These are phyloP conservation scores for Guillardia theta DNA, from an alignment of 78 protist species.

Conservation along the genomic window DNA sequence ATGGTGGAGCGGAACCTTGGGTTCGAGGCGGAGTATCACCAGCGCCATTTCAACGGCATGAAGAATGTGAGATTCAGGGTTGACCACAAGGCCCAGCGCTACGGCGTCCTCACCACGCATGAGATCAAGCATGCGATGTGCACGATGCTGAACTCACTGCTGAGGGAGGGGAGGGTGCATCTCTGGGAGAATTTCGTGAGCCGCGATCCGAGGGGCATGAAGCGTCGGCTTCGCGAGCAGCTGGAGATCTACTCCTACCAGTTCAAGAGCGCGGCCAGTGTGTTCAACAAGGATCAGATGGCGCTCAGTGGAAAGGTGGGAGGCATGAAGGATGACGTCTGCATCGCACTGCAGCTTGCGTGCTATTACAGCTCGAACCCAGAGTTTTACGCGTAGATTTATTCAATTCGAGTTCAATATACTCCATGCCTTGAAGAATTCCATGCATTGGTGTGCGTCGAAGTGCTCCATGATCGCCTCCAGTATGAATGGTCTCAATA, in stretches of 20 bases:
- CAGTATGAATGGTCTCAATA: too few relatives aligned
- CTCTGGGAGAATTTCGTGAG: neutral
- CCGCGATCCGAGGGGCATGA: neutral
- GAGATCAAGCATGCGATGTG: neutral
- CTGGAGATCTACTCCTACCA: neutral
- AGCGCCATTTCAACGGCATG: neutral
- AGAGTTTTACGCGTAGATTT: neutral
- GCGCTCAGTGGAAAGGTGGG: neutral
- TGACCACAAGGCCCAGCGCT: neutral
- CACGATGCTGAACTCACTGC: neutral
- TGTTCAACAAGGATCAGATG: neutral
- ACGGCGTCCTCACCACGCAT: neutral
- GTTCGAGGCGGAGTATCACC: conserved; percentile 9
- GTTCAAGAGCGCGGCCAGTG: neutral
- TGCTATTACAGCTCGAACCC: neutral
- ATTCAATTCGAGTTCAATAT: too few relatives aligned
- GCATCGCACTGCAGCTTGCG: neutral
- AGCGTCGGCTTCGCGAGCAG: neutral
- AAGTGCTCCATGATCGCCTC: too few relatives aligned
- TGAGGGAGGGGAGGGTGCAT: neutral
- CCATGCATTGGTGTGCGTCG: too few relatives aligned
- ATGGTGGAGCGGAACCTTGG: neutral
- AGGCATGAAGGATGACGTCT: neutral
- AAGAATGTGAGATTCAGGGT: too few relatives aligned
- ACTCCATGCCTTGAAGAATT: too few relatives aligned